Evolutionary conservation across 1,284 basidiomycete genomes (phyloP).

Genomic region (Coniferiporia weirii): DNA sequence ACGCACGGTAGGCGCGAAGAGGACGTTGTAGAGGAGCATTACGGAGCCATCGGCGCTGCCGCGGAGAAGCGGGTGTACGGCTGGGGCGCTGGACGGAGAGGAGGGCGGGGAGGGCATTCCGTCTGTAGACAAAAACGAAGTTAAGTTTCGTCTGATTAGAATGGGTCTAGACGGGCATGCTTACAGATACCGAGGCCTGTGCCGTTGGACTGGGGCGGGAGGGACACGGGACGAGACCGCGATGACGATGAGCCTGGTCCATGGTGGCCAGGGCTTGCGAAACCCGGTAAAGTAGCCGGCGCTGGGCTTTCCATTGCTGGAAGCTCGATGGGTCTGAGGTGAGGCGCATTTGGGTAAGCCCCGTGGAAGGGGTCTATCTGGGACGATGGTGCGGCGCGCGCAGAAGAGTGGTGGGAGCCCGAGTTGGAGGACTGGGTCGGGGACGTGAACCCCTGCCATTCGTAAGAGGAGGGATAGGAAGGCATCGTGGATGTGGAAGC

Average conservation of each 20-base stretch:
- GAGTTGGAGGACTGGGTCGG: background rate
- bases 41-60: background rate
- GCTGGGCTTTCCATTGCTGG: constrained; percentile 9
- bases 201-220: background rate
- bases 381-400: background rate
- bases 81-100: background rate
- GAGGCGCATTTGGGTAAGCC: constrained; percentile 11
- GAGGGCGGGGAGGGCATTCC: constrained; percentile 1
- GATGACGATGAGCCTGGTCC: background rate
- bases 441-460: background rate
- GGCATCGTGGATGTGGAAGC: background rate
- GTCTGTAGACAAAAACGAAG: background rate
- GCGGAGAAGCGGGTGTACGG: constrained; percentile 11
- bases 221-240: constrained; percentile 9
- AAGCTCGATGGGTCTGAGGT: constrained; percentile 12
- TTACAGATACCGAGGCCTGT: constrained; percentile 13
- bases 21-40: constrained; percentile 4
- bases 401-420: background rate
- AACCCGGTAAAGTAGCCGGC: background rate
- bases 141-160: background rate
- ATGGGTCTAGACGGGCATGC: background rate
- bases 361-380: constrained; percentile 3
- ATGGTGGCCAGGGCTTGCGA: background rate
- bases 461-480: background rate
- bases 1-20: background rate